These are phyloP conservation scores for Xanthoconium separans DNA, from an alignment of 1,284 basidiomycete species.

Conservation along the genomic window DNA sequence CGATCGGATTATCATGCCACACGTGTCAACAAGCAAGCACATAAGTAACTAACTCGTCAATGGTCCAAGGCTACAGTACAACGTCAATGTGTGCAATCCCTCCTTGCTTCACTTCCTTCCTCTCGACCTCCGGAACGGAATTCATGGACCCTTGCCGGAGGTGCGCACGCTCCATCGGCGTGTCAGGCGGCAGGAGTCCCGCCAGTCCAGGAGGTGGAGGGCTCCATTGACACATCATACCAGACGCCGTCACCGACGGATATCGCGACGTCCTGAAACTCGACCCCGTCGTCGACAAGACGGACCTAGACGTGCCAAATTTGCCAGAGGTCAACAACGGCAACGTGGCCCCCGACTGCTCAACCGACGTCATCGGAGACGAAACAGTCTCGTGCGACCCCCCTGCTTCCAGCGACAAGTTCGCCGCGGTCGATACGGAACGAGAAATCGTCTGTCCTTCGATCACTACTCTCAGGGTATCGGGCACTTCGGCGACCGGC, in stretches of 20 bases:
- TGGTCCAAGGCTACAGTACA: slow-evolving; percentile 15
- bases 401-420: slow-evolving; percentile 12
- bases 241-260: slow-evolving; percentile 28
- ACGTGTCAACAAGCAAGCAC: slow-evolving; percentile 13
- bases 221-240: slow-evolving; percentile 25
- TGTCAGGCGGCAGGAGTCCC: slow-evolving; percentile 16
- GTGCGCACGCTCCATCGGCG: slow-evolving; percentile 16
- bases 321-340: slow-evolving; percentile 27
- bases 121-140: slow-evolving; percentile 27
- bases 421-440: slow-evolving; percentile 1
- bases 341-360: slow-evolving; percentile 1
- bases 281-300: slow-evolving; percentile 18
- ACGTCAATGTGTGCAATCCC: slow-evolving; percentile 32
- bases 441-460: neutral
- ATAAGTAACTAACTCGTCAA: too few species aligned
- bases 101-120: slow-evolving; percentile 17
- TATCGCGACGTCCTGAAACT: slow-evolving; percentile 27
- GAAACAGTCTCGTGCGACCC: slow-evolving; percentile 15
- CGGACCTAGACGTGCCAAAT: slow-evolving; percentile 27
- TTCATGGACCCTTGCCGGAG: slow-evolving; percentile 19
- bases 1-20: slow-evolving; percentile 30
- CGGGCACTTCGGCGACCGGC: slow-evolving; percentile 24
- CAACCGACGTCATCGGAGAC: slow-evolving; percentile 7
- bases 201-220: slow-evolving; percentile 26
- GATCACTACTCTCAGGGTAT: slow-evolving; percentile 3